phyloP scores from a whole-genome alignment of 495 filamentous ascomycete genomes.

The Podospora fimiseda region DNA sequence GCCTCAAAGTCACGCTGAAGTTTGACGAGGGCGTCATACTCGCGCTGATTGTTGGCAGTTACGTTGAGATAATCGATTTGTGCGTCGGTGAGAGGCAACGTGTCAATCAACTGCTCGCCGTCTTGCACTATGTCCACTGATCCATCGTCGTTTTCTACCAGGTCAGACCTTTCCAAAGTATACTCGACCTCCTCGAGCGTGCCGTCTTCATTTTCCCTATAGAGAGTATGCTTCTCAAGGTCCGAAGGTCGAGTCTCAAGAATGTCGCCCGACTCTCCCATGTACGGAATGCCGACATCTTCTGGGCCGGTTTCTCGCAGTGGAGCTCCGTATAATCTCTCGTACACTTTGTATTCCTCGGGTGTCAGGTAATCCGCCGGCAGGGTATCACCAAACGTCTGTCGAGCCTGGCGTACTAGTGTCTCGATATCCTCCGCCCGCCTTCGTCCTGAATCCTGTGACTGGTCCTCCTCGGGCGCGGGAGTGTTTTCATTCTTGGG shows the following conservation, averaged over 20 bases:
- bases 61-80: constrained; percentile 35
- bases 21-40: constrained; percentile 43
- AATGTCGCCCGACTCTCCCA: constrained; percentile 20
- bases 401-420: constrained; percentile 61
- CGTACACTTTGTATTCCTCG: constrained; percentile 69
- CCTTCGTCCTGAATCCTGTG: constrained; percentile 5
- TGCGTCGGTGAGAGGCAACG: constrained; percentile 7
- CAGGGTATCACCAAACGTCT: constrained; percentile 68
- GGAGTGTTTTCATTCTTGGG: not conserved
- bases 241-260: constrained; percentile 4
- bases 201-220: constrained; percentile 56
- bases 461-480: constrained; percentile 1
- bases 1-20: constrained; percentile 48
- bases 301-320: constrained; percentile 48
- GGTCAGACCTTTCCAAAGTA: constrained; percentile 16
- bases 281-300: constrained; percentile 48
- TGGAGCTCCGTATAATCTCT: constrained; percentile 71
- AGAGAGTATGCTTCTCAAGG: constrained; percentile 23
- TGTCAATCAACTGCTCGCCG: constrained; percentile 9
- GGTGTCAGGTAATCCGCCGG: constrained; percentile 65
- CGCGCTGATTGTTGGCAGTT: constrained; percentile 42
- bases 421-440: constrained; percentile 44
- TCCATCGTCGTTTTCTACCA: not conserved
- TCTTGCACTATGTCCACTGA: not conserved
- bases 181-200: constrained; percentile 55